Evolutionary conservation across 73 alveolate genomes (phyloP), one percentile per base, ranked within the genome.

Genomic region (Paramecium caudatum): DNA sequence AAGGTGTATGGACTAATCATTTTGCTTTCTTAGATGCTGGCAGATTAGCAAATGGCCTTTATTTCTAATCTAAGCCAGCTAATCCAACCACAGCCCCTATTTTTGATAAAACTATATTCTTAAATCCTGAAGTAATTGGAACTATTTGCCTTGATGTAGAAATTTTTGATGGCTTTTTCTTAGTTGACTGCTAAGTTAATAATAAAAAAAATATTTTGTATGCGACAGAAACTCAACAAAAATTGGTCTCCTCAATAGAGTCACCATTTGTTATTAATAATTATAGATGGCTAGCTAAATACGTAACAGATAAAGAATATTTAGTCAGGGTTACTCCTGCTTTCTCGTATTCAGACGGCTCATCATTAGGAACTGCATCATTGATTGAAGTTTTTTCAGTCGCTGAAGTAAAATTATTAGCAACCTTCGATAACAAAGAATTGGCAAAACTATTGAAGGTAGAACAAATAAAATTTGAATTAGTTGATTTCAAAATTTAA

Each of bases 241-340:
- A 55, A 7, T 16, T 43, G 1, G 30, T 55, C 12, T 55, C 80
- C 3, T 27, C 8, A 23, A 55, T 4, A 5, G 2, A 55, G 12
- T 55, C 80, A 4, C 12, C 7, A 23, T 55, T 55, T 21, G 12
- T 17, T 27, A 55, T 23, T 2, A 23, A 55, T 23, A 55, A 17
- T 8, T 21, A 10, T 7, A 17, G 80, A 5, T 55, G 80, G 80
- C 30, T 55, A 13, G 30, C 23, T 21, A 55, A 23, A 55, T 55
- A 27, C n/a, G 23, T 9, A 27, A 12, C 1, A 27, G 21, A 39
- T 39, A 6, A 23, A 23, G 80, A 5, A 27, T 55, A 23, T 55
- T 55, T 5, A 27, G 36, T 55, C 23, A 55, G 80, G 30, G 8
- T 55, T 1, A 55, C 80, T 23, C 80, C 80, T 5, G 80, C 80